A percentile compares a stretch with the other conserved stretches of the same genome.
Evolutionary conservation across 768 basidiomycete genomes (phyloP).

Genomic region (Wakefieldia striispora): DNA sequence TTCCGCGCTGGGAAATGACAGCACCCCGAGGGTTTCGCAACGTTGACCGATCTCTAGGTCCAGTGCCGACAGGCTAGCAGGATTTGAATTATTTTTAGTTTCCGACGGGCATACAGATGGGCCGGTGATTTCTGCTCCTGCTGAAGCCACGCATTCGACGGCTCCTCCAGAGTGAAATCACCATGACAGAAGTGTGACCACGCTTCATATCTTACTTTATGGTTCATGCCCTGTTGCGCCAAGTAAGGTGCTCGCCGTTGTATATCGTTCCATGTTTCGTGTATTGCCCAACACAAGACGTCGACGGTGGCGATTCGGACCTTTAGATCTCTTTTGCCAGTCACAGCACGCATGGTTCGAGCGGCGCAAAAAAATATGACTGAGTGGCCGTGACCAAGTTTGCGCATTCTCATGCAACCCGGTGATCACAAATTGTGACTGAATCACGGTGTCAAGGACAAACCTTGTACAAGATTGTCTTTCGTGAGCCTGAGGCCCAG

Average conservation of each 20-base stretch:
- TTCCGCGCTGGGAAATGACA: not conserved
- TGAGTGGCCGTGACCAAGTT: conserved; percentile 46
- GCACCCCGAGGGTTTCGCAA: conserved; percentile 9
- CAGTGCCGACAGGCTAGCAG: not conserved
- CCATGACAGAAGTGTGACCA: conserved; percentile 18
- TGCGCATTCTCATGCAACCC: conserved; percentile 58
- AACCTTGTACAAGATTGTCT: conserved; percentile 14
- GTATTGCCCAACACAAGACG: conserved; percentile 44
- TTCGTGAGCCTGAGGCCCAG: conserved; percentile 29
- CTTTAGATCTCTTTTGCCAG: conserved; percentile 2
- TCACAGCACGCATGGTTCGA: conserved; percentile 39
- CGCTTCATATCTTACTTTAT: conserved; percentile 24
- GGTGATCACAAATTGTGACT: not conserved
- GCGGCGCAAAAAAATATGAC: conserved; percentile 47
- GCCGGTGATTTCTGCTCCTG: conserved; percentile 39
- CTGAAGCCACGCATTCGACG: conserved; percentile 36
- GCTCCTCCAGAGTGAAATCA: conserved; percentile 1
- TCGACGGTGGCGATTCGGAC: conserved; percentile 25
- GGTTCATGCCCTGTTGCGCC: conserved; percentile 43
- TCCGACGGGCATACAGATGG: conserved; percentile 30
- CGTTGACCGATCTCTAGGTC: not conserved
- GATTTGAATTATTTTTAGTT: conserved; percentile 1
- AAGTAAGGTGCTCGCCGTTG: conserved; percentile 39
- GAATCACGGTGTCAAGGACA: not conserved
- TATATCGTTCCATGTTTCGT: conserved; percentile 43